Base-by-base conservation (phyloP, 2,329 filamentous ascomycete species). In the Aspergillus novoparasiticus region DNA sequence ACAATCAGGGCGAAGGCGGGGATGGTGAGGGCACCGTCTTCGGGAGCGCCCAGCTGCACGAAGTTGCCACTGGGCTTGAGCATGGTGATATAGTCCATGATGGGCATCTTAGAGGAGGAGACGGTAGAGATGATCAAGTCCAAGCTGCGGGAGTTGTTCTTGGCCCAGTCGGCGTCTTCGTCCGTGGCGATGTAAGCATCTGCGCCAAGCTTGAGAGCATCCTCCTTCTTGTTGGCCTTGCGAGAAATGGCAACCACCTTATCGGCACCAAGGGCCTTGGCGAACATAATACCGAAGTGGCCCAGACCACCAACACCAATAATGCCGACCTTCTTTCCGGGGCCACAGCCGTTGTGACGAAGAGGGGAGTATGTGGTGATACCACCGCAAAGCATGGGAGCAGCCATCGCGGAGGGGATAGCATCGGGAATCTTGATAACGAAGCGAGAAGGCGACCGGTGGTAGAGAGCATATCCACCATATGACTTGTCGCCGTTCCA, bases 21-120 rank as follows among this genome's bases (percentile, higher is more conserved):
- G 68, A 90, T 83, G 2, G 78, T 75, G 2, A 86, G 85, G 19
- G 72, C 63, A 10, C 75, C 75, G 56, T 85, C 85, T 65, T 92
- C 90, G 2, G 90, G 89, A 0, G 83, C 83, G 61, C 89, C 89
- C 46, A 92, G 81, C 75, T 90, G 87, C 54, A 90, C 82, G 61
- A 90, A 86, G 14, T 80, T 81, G 16, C 89, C 88, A 45, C 85
- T 81, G 9, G 80, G 77, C 50, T 82, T 78, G 43, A 90, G 79
- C 1, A 91, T 82, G 21, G 75, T 66, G 32, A 91, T 80, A 73
- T 90, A 91, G 39, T 85, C 78, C 57, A 76, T 74, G n/a, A 90
- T 72, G 4, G 88, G 88, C 87, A 91, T 89, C 64, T 68, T 67
- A 23, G 66, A 65, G 26, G 80, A 82, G 3, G 82, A 85, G 19